A percentile compares a stretch with the other conserved stretches of the same genome.
These are phyloP conservation scores for Clarkia xantiana DNA, from an alignment of 345 rosid species.

Conservation along the genomic window DNA sequence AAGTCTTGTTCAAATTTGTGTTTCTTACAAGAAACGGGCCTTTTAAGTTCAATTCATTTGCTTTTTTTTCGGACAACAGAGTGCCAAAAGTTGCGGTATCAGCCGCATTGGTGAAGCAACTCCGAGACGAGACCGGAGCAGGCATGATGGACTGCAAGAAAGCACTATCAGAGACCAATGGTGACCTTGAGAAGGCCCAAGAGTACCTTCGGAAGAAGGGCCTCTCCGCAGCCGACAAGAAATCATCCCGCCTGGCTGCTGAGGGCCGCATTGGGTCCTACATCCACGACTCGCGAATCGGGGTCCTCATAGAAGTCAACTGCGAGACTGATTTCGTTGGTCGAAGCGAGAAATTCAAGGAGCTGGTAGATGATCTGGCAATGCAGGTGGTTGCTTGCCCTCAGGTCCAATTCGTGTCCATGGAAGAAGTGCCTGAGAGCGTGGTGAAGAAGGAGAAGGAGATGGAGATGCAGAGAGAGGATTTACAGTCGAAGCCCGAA, in stretches of 20 bases:
- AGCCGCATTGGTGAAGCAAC: conserved; percentile 78
- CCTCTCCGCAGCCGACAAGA: conserved; percentile 83
- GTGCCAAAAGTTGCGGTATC: conserved; percentile 40
- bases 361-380: conserved; percentile 78
- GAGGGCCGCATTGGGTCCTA: conserved; percentile 93
- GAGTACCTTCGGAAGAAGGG: conserved; percentile 94
- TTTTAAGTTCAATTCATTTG: too few species aligned
- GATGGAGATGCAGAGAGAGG: conserved; percentile 91
- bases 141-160: conserved; percentile 99
- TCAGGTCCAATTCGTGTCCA: conserved; percentile 57
- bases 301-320: conserved; percentile 82
- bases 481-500: conserved; percentile 73
- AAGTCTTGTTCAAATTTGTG: conserved; percentile 13
- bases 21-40: too few species aligned
- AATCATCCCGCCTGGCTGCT: conserved; percentile 83
- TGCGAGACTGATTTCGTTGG: conserved; percentile 95
- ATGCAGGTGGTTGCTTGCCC: conserved; percentile 92
- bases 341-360: conserved; percentile 77
- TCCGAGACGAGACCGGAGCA: conserved; percentile 92
- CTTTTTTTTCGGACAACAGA: conserved; percentile 19
- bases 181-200: conserved; percentile 86
- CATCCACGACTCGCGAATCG: conserved; percentile 82
- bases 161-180: conserved; percentile 78
- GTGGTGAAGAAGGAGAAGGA: conserved; percentile 54
- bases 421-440: conserved; percentile 51